Evolutionary conservation across 148 eudicot genomes (phyloP), one percentile per base, ranked within the genome.

Genomic region (Pharnaceum exiguum): DNA sequence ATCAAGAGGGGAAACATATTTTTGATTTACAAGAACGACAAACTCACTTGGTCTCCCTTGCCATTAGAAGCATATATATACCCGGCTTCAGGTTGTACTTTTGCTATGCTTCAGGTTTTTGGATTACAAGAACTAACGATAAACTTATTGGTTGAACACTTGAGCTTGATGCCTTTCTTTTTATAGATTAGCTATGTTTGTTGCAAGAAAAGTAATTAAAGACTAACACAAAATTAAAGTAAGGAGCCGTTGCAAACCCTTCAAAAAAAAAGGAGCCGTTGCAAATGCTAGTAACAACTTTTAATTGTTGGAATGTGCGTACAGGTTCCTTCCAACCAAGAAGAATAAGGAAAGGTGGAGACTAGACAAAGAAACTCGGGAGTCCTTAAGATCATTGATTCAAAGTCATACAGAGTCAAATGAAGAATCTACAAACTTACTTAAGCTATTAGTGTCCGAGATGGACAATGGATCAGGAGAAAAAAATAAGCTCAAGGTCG

Each of bases 11-110:
- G 33, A 85, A 76, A 53, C 70, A 63, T 16, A 72, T 85, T 9
- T 89, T 89, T 25, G 66, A 82, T 10, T 63, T 89, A 51, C 87
- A 85, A 75, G 85, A 89, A 53, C 70, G 75, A 55, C 96, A 85
- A 75, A 43, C 54, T 12, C 52, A 50, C 29, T 82, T 81, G 22
- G 74, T 67, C 5, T 71, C 86, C 23, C 82, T 76, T 35, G 94
- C 94, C 35, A 8, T 80, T 13, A 70, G 96, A 57, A 80, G 77
- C 32, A 65, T 89, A 31, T 89, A 89, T 62, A 76, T 89, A 24
- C 96, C 90, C 3, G 96, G 96, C 43, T 89, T 81, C 71, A 89
- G 91, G 96, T 84, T 17, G 2, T 23, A 21, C 39, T 22, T 31
- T 18, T 37, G 23, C 38, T n/a, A n/a, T n/a, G n/a, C n/a, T n/a